Base-by-base conservation (phyloP, 1,284 basidiomycete species). In the Heterobasidion irregulare region DNA sequence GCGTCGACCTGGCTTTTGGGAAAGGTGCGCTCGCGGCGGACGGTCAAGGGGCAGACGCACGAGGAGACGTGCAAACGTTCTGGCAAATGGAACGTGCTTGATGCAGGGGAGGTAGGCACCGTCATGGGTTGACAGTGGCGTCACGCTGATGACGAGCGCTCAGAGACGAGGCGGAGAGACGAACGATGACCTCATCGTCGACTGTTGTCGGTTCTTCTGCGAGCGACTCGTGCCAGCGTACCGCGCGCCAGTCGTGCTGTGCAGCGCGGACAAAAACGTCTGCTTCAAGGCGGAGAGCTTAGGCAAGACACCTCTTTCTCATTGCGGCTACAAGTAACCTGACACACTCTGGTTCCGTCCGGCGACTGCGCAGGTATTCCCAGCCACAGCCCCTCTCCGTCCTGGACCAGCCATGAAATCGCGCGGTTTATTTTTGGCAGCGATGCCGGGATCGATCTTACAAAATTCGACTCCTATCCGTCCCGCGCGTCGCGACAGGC, bases 1-100 rank as follows among this genome's bases (percentile, higher is more conserved):
- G 87, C 87, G 10, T 86, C 85, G 10, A 74, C 79, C 9, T 88
- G 86, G 84, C 69, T 91, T 38, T 71, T 88, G 41, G 74, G 76
- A 54, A 84, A 83, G 62, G 76, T 87, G 47, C 12, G 18, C 10
- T 77, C 84, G 62, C 74, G 75, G 53, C 75, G 66, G 61, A 72
- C 71, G 34, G 75, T 89, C 19, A 84, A 78, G 63, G 81, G 83
- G 2, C 88, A 91, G 66, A 76, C 83, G 33, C 71, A 79, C 47
- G 72, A 78, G 44, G 86, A 91, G 67, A 89, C 85, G 5, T 78
- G 75, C 65, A 81, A 79, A 59, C 55, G 68, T 10, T 78, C 80
- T 2, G 69, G 78, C 8, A 84, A 76, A 60, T 84, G 80, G 82
- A 83, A 78, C 63, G 71, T 71, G 45, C 70, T 67, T 57, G 73